A percentile compares a stretch with the other conserved stretches of the same genome.
phyloP scores from a whole-genome alignment of 2,329 filamentous ascomycete genomes.

The Hymenoscyphus fraxineus region DNA sequence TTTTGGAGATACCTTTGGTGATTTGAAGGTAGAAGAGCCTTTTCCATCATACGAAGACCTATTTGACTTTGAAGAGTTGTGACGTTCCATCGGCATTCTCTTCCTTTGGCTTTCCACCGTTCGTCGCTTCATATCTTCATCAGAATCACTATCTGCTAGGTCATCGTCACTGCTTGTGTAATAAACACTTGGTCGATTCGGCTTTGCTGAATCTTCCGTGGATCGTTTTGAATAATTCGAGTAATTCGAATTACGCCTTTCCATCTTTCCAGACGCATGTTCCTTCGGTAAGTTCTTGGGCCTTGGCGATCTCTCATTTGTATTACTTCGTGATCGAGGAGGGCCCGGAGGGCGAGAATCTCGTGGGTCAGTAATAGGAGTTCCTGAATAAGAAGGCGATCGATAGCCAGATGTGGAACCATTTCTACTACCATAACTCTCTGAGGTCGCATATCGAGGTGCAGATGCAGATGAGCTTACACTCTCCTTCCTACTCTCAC shows the following conservation, averaged over 20 bases:
- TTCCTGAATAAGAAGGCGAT: conserved; percentile 20
- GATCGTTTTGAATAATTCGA: conserved; percentile 21
- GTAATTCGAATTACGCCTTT: conserved; percentile 21
- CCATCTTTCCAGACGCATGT: conserved; percentile 17
- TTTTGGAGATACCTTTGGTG: conserved; percentile 31
- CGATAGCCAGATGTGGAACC: conserved; percentile 26
- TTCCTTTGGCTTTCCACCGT: conserved; percentile 8
- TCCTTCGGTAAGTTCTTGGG: conserved; percentile 29
- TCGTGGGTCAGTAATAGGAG: conserved; percentile 23
- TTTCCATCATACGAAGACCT: conserved; percentile 24
- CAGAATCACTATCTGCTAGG: conserved; percentile 29
- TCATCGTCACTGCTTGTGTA: conserved; percentile 32
- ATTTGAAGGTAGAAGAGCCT: conserved; percentile 16
- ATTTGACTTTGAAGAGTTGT: conserved; percentile 23
- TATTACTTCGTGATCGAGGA: conserved; percentile 19
- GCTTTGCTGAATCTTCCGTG: conserved; percentile 24
- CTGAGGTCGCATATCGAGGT: conserved; percentile 34
- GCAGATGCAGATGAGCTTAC: conserved; percentile 25
- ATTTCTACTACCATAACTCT: conserved; percentile 24
- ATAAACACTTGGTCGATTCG: conserved; percentile 20
- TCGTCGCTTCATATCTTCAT: conserved; percentile 13
- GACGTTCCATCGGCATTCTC: background rate
- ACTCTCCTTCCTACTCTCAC: conserved; percentile 16
- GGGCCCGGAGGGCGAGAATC: conserved; percentile 13
- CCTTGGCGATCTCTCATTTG: conserved; percentile 26